These are phyloP conservation scores for Fonsecaea multimorphosa DNA, from an alignment of 2,329 filamentous ascomycete species.

Conservation along the genomic window DNA sequence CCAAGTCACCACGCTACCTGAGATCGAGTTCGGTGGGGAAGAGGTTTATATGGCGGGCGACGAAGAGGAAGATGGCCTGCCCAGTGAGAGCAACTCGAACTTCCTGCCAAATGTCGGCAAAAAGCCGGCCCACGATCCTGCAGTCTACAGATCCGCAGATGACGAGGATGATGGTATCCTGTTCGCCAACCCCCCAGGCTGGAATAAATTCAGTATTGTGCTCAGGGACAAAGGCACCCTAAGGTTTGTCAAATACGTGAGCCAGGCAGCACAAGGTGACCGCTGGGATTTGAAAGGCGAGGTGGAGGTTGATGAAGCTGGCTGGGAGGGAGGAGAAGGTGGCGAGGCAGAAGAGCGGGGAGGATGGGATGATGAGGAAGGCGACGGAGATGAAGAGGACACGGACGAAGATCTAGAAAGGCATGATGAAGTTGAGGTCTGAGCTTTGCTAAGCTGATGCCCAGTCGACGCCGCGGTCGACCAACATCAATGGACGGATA, in stretches of 20 bases:
- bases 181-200: constrained; percentile 72
- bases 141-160: constrained; percentile 76
- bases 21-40: constrained; percentile 52
- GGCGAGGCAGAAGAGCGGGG: constrained; percentile 32
- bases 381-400: constrained; percentile 26
- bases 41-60: constrained; percentile 89
- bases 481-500: not conserved
- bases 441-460: not conserved
- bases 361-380: constrained; percentile 35
- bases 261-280: constrained; percentile 79
- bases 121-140: constrained; percentile 66
- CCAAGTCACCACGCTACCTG: constrained; percentile 42
- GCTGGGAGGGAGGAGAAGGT: constrained; percentile 37
- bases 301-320: constrained; percentile 56
- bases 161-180: constrained; percentile 78
- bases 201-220: constrained; percentile 93
- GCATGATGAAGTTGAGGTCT: constrained; percentile 11
- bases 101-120: constrained; percentile 43
- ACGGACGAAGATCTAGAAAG: constrained; percentile 10
- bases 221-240: constrained; percentile 83
- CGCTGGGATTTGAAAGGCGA: constrained; percentile 87
- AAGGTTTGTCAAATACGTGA: constrained; percentile 97
- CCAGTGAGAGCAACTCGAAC: constrained; percentile 37
- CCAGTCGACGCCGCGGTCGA: not conserved
- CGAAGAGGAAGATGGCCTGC: constrained; percentile 65